These are phyloP conservation scores for Phytophthora vignae DNA, from an alignment of 352 stramenopile genomes.

Conservation along the genomic window DNA sequence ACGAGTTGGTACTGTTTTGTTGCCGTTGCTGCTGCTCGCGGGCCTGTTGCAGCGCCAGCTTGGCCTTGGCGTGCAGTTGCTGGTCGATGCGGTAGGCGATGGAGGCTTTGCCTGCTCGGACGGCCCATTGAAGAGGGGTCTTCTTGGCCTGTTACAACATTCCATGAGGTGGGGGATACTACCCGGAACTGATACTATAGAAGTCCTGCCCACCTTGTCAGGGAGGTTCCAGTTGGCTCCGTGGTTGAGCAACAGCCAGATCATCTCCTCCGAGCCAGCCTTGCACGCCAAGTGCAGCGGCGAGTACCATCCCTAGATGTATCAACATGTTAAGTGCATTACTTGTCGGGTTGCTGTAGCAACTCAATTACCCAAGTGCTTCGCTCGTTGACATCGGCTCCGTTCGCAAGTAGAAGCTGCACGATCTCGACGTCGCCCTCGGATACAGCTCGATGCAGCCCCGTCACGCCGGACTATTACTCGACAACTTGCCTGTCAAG, in stretches of 20 bases:
- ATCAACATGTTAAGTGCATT: neutral
- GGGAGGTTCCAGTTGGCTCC: constrained; percentile 61
- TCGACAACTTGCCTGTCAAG: constrained; percentile 5
- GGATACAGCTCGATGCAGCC: constrained; percentile 72
- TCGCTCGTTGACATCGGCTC: constrained; percentile 61
- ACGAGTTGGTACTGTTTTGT: constrained; percentile 21
- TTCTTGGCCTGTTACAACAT: constrained; percentile 49
- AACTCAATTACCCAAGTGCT: constrained; percentile 59
- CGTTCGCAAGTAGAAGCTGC: constrained; percentile 53
- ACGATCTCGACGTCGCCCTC: constrained; percentile 51
- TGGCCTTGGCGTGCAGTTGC: constrained; percentile 63
- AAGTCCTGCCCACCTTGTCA: constrained; percentile 59
- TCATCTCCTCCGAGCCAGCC: constrained; percentile 61
- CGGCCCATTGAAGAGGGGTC: constrained; percentile 78
- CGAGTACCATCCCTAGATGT: constrained; percentile 67
- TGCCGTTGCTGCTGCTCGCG: constrained; percentile 12
- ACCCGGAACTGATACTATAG: neutral
- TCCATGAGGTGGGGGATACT: neutral
- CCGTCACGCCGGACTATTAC: constrained; percentile 64
- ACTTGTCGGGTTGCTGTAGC: neutral
- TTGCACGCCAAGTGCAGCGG: constrained; percentile 84
- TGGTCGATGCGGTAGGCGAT: constrained; percentile 81
- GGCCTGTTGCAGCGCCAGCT: constrained; percentile 38
- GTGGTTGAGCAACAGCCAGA: constrained; percentile 69
- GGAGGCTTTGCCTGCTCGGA: constrained; percentile 71